Evolutionary conservation across 345 rosid species (phyloP).

Genomic region (Murraya paniculata): DNA sequence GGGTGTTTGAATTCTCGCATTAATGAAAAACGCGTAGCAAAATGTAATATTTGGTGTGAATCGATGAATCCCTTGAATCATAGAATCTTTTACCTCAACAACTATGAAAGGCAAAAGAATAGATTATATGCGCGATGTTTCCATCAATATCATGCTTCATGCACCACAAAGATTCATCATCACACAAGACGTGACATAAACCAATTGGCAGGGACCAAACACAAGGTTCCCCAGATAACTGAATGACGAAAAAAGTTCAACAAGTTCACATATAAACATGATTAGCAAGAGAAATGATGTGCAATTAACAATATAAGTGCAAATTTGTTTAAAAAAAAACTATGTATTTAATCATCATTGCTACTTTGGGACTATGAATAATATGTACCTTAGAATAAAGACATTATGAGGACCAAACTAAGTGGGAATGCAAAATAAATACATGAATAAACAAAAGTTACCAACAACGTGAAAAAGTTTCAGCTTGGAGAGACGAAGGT

Average conservation of each 20-base stretch:
- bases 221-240: neutral
- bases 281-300: conserved; percentile 20
- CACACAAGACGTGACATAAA: no score
- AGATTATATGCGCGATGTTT: no score
- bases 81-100: no score
- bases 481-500: neutral
- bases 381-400: neutral
- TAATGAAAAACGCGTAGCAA: no score
- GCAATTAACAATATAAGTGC: conserved; percentile 18
- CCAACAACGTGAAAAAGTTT: neutral
- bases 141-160: no score
- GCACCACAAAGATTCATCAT: no score
- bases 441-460: neutral
- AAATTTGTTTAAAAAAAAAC: neutral
- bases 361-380: neutral
- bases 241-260: neutral
- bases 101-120: no score
- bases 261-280: neutral
- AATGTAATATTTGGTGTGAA: no score
- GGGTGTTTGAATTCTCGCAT: no score
- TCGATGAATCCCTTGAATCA: no score
- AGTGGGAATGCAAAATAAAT: neutral
- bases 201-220: neutral
- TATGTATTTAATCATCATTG: neutral
- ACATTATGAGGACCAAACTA: neutral